These are phyloP conservation scores for Vigna mungo DNA, from an alignment of 306 rosid species.

Conservation along the genomic window DNA sequence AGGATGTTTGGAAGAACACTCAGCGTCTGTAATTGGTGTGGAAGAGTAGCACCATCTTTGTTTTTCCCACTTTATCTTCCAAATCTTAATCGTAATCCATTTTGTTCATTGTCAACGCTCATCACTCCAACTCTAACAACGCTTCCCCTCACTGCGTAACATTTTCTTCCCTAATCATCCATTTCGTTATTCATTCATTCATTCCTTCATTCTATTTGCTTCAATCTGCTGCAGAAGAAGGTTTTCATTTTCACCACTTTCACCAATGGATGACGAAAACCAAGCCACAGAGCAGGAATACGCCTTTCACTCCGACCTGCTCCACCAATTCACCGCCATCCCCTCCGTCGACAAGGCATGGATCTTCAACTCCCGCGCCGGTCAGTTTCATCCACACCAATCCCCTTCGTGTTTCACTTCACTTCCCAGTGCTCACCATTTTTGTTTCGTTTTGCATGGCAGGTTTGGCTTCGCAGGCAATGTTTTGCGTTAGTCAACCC, in stretches of 20 bases:
- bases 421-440: not conserved
- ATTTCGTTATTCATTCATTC: not conserved
- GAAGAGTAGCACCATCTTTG: too few relatives aligned
- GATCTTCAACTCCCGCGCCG: conserved; percentile 62
- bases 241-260: conserved; percentile 20
- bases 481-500: conserved; percentile 79
- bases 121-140: too few relatives aligned
- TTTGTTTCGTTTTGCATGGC: not conserved
- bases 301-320: conserved; percentile 72
- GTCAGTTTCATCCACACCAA: conserved; percentile 46
- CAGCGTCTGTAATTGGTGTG: too few relatives aligned
- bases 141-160: conserved; percentile 38
- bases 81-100: too few relatives aligned
- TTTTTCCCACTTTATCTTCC: too few relatives aligned
- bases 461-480: conserved; percentile 52
- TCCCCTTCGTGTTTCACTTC: not conserved
- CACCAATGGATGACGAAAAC: conserved; percentile 72
- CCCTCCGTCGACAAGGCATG: conserved; percentile 81
- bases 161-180: not conserved
- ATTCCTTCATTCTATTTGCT: not conserved
- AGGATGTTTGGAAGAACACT: too few relatives aligned
- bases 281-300: conserved; percentile 67
- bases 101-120: too few relatives aligned
- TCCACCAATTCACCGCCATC: conserved; percentile 67
- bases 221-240: conserved; percentile 44